Evolutionary conservation across 116 monocot genomes (phyloP).

Genomic region (Papilionanthe hybrid): DNA sequence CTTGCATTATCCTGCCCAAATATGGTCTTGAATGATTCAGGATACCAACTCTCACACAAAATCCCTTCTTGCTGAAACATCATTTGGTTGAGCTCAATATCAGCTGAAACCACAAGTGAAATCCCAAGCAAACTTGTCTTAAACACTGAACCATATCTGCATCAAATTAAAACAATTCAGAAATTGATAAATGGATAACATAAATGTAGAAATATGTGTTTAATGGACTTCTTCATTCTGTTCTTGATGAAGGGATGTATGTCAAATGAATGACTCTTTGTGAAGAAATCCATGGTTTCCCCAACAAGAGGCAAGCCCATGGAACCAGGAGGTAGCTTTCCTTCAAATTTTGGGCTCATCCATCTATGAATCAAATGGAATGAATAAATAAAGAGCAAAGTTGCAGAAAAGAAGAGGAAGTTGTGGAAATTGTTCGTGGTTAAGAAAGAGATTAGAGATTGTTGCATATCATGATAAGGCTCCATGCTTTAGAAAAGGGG

Average conservation of each 20-base stretch:
- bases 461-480: background rate
- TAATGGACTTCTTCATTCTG: conserved; percentile 27
- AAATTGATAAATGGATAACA: background rate
- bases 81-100: conserved; percentile 30
- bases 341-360: background rate
- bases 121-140: conserved; percentile 47
- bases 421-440: too few relatives aligned
- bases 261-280: conserved; percentile 25
- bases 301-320: conserved; percentile 47
- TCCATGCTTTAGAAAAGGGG: too few relatives aligned
- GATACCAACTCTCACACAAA: conserved; percentile 54
- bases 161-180: background rate
- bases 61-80: conserved; percentile 47
- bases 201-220: background rate
- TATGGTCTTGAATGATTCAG: conserved; percentile 46
- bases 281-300: conserved; percentile 47
- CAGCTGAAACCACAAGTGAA: conserved; percentile 34
- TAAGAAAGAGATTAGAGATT: background rate
- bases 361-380: too few relatives aligned
- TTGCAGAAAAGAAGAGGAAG: too few relatives aligned
- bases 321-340: conserved; percentile 43
- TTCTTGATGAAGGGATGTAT: conserved; percentile 41
- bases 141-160: conserved; percentile 41
- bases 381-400: too few relatives aligned
- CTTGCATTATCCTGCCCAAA: conserved; percentile 46